phyloP scores from a whole-genome alignment of 805 yeast genomes.

The Barnettozyma siamensis region DNA sequence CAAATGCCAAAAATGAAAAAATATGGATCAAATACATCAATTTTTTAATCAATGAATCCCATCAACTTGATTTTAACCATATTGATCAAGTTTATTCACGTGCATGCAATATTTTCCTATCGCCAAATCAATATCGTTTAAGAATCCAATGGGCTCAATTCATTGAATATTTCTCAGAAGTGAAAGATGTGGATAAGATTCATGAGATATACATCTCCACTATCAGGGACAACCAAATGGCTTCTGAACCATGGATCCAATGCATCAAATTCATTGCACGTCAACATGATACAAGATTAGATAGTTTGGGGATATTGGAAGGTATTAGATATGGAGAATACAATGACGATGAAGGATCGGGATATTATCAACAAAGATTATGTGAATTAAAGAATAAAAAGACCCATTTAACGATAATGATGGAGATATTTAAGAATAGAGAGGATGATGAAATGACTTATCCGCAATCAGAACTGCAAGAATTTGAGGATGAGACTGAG shows the following conservation, averaged over 20 bases:
- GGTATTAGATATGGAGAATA: too few species aligned
- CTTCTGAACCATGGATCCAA: constrained; percentile 17
- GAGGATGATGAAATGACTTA: too few species aligned
- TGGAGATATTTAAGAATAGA: too few species aligned
- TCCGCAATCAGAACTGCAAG: too few species aligned
- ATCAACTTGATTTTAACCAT: constrained; percentile 22
- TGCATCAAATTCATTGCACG: constrained; percentile 20
- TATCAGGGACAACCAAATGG: constrained; percentile 10
- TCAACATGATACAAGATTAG: constrained; percentile 9
- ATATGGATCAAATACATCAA: constrained; percentile 64
- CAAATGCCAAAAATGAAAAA: constrained; percentile 51
- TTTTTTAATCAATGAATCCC: neutral
- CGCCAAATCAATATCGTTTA: constrained; percentile 9
- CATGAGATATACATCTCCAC: constrained; percentile 19
- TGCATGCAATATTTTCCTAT: constrained; percentile 42
- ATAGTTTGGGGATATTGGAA: too few species aligned
- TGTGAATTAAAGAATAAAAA: too few species aligned
- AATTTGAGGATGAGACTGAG: too few species aligned
- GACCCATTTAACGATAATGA: too few species aligned
- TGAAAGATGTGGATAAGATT: constrained; percentile 8
- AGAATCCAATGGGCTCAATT: constrained; percentile 23
- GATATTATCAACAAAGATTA: too few species aligned
- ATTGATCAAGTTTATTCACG: constrained; percentile 43
- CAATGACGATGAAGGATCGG: too few species aligned
- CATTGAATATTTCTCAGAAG: constrained; percentile 12